Evolutionary conservation across 345 rosid genomes (phyloP).

Genomic region (Heritiera fomes): DNA sequence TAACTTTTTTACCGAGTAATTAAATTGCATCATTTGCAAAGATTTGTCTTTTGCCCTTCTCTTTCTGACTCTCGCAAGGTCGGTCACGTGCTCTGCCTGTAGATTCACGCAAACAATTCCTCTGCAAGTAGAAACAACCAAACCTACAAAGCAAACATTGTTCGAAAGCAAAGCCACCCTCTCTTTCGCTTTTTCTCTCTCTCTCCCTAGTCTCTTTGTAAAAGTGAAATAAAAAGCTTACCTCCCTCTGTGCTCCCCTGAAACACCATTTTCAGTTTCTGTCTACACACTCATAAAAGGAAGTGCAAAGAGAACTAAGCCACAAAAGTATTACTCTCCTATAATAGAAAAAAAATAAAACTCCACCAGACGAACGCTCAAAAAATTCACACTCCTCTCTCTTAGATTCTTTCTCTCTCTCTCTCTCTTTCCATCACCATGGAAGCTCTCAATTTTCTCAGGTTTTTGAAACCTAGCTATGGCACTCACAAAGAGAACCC

Average conservation of each 20-base stretch:
- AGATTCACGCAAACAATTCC: conserved; percentile 16
- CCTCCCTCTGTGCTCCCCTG: conserved; percentile 12
- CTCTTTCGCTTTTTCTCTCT: not conserved
- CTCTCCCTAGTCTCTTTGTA: conserved; percentile 4
- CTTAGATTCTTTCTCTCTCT: not conserved
- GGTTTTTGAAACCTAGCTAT: conserved; percentile 51
- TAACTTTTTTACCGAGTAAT: not conserved
- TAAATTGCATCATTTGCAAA: not conserved
- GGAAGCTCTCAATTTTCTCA: conserved; percentile 76
- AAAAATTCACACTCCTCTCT: not conserved
- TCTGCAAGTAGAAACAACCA: conserved; percentile 14
- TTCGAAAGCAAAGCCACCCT: not conserved
- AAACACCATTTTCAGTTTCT: conserved; percentile 40
- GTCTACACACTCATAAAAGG: conserved; percentile 38
- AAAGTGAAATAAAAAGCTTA: conserved; percentile 27
- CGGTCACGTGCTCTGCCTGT: conserved; percentile 29
- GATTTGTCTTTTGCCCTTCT: not conserved
- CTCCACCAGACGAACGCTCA: conserved; percentile 21
- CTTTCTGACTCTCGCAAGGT: not conserved
- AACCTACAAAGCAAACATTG: conserved; percentile 18
- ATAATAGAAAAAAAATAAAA: conserved; percentile 6
- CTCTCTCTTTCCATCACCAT: conserved; percentile 22
- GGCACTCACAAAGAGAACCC: conserved; percentile 27
- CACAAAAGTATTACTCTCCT: not conserved
- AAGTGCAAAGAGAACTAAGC: conserved; percentile 37